A percentile compares a stretch with the other conserved stretches of the same genome.
Conservation (phyloP, 2,329 filamentous ascomycete species). For the Fusarium foetens region DNA sequence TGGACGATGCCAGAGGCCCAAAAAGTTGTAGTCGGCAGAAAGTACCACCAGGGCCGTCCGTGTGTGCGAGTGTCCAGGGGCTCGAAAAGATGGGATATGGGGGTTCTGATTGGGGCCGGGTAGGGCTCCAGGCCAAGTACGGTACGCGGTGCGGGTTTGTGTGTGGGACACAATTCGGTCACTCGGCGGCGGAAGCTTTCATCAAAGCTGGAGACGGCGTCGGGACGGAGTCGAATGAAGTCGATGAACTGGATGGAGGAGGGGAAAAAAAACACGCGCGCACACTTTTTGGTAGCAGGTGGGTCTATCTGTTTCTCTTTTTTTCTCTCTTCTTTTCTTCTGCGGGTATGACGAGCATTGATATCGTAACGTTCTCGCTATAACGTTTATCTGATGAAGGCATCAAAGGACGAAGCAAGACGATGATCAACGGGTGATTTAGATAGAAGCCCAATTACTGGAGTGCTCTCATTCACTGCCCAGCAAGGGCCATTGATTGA, state of each 20-base stretch:
- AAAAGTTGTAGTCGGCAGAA: slow-evolving; percentile 38
- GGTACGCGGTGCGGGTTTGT: slow-evolving; percentile 19
- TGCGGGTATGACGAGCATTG: not conserved
- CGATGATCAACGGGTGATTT: not conserved
- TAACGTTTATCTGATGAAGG: not conserved
- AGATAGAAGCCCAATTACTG: not conserved
- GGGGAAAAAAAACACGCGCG: slow-evolving; percentile 20
- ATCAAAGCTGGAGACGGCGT: slow-evolving; percentile 31
- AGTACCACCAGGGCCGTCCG: slow-evolving; percentile 33
- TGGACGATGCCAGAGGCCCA: slow-evolving; percentile 39
- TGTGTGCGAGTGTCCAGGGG: slow-evolving; percentile 38
- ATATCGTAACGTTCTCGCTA: not conserved
- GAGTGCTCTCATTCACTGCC: not conserved
- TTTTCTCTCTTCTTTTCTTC: not conserved
- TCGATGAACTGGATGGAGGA: not conserved
- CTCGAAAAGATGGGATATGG: slow-evolving; percentile 31
- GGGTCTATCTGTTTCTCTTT: not conserved
- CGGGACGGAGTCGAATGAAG: slow-evolving; percentile 35
- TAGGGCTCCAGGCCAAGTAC: slow-evolving; percentile 37
- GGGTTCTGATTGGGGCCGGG: slow-evolving; percentile 39
- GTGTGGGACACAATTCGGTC: slow-evolving; percentile 40
- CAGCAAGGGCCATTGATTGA: not conserved
- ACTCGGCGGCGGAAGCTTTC: slow-evolving; percentile 30
- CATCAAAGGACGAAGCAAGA: not conserved
- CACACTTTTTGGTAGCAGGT: slow-evolving; percentile 15